Evolutionary conservation across 2,329 filamentous ascomycete genomes (phyloP), one percentile per base, ranked within the genome.

Genomic region (Thielaviopsis euricoi): DNA sequence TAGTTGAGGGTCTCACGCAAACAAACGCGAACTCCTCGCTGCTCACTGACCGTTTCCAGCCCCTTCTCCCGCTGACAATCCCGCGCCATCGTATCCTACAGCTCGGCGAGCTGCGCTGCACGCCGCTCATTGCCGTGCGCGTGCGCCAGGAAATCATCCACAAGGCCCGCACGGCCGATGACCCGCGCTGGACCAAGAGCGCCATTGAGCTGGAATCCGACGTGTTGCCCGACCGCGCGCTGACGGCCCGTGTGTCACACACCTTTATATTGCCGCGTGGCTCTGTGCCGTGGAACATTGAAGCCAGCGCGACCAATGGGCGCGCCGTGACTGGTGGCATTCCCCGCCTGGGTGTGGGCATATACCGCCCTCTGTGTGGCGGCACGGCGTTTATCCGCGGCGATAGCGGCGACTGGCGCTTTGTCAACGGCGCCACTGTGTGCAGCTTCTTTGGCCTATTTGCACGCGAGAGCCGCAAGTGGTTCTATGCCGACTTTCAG

Each of bases 391-490:
- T 74, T 52, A 53, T 70, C 40, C 67, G 71, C 23, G 66, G 67
- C 4, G 74, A 76, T 61, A 73, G 67, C 43, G 74, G 73, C 3
- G 69, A 73, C 54, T 74, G 72, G 71, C 62, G 59, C 10, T 55
- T 65, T 6, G 56, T 60, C 25, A 64, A 63, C 0, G 63, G 66
- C 3, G 61, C 68, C 3, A 61, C 68, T 49, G 66, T 68, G 29
- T 68, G 66, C 60, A 64, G 66, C 21, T 66, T 67, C 57, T 67
- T 71, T 23, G 63, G 65, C 23, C 65, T 67, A 52, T 68, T 71
- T 54, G 66, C 68, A 1, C 66, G 61, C 50, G 58, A 69, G 22
- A 67, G 65, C 23, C 64, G 64, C 17, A 64, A 63, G 15, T 63
- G 68, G 60, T 64, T 67, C 40, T 65, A 65, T 54, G 58, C 67